Evolutionary conservation across 305 asterid species (phyloP).

Genomic region (Fraxinus angustifolia): DNA sequence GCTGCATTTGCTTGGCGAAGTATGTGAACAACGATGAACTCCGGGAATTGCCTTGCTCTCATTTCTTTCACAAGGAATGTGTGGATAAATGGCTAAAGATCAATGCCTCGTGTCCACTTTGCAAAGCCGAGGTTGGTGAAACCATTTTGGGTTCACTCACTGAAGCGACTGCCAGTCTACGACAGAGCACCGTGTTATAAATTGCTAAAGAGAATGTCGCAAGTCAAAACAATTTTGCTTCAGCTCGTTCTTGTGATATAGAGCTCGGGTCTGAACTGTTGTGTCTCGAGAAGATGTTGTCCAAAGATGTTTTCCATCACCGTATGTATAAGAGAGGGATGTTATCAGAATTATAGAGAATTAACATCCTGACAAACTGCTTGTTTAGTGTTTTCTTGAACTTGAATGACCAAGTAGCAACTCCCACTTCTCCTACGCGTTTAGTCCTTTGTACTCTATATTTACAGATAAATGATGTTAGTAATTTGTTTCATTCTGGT

Average conservation of each 20-base stretch:
- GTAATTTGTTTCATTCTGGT: not conserved
- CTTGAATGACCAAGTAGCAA: not conserved
- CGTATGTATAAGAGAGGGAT: not conserved
- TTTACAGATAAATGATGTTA: not conserved
- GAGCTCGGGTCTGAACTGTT: not conserved
- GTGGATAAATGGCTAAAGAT: conserved; percentile 93
- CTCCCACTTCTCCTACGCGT: not conserved
- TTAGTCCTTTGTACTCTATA: not conserved
- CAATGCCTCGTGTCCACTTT: conserved; percentile 87
- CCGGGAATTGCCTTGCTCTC: conserved; percentile 80
- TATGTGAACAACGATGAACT: conserved; percentile 91
- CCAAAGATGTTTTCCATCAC: not conserved
- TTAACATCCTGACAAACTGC: not conserved
- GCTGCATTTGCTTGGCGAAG: conserved; percentile 88
- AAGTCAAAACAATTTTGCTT: not conserved
- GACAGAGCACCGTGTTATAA: conserved; percentile 30
- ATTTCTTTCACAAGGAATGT: conserved; percentile 91
- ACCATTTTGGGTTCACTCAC: conserved; percentile 53
- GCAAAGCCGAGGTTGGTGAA: conserved; percentile 92
- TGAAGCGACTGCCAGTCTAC: conserved; percentile 63
- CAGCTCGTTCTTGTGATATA: not conserved
- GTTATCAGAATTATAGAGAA: not conserved
- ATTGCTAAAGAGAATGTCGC: not conserved
- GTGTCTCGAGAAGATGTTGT: not conserved
- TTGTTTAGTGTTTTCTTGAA: not conserved